phyloP scores from a whole-genome alignment of 2,329 filamentous ascomycete genomes.

The Ophiostoma quercus region DNA sequence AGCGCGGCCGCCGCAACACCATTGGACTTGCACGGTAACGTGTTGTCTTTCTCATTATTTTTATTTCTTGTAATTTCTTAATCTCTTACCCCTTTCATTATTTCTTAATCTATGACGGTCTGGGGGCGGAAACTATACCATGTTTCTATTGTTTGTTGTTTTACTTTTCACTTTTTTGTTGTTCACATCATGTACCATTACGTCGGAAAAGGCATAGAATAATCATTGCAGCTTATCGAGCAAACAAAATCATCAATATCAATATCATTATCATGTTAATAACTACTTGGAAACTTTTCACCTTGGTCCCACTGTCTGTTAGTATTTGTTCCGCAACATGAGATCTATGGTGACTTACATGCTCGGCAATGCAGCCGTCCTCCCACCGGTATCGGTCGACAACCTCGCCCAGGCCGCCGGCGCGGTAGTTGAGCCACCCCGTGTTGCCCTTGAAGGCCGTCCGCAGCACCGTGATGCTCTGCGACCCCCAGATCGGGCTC shows the following conservation, averaged over 20 bases:
- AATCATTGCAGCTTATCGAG: background rate
- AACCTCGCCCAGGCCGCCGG: background rate
- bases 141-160: slow-evolving; percentile 1
- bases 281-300: background rate
- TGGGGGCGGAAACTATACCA: slow-evolving; percentile 9
- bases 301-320: slow-evolving; percentile 6
- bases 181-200: background rate
- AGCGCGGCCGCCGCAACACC: slow-evolving; percentile 31
- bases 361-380: background rate
- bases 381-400: background rate
- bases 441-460: slow-evolving; percentile 29
- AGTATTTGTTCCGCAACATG: background rate
- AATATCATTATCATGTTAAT: background rate
- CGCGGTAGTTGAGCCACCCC: slow-evolving; percentile 30
- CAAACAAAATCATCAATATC: background rate
- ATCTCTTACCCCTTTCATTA: background rate
- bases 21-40: slow-evolving; percentile 30
- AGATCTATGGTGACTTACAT: background rate
- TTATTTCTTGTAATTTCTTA: slow-evolving; percentile 13
- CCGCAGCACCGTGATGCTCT: slow-evolving; percentile 30
- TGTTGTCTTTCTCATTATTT: slow-evolving; percentile 5
- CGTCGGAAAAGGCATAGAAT: background rate
- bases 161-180: background rate
- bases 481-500: slow-evolving; percentile 29
- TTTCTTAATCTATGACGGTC: slow-evolving; percentile 6